Evolutionary conservation across 495 filamentous ascomycete genomes (phyloP).

Genomic region (Xylona heveae): DNA sequence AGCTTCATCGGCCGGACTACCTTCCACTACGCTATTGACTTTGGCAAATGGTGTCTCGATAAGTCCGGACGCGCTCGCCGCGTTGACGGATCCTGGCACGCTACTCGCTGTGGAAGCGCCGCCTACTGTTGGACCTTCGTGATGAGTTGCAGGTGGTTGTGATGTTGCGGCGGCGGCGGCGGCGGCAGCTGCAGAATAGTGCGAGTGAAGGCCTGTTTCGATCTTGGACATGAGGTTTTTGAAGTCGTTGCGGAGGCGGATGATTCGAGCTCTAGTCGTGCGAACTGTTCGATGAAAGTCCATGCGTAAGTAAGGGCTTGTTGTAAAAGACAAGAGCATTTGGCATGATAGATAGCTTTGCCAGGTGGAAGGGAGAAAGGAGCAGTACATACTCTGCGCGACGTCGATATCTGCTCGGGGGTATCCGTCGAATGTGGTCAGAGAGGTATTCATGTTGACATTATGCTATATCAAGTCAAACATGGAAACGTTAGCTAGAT

Average conservation of each 20-base stretch:
- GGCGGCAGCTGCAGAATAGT: conserved; percentile 33
- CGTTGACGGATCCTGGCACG: conserved; percentile 8
- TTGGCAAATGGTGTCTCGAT: conserved; percentile 65
- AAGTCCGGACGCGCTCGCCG: conserved; percentile 17
- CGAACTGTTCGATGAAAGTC: conserved; percentile 50
- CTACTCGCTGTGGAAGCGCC: neutral
- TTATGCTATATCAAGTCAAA: conserved; percentile 40
- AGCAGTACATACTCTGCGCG: conserved; percentile 50
- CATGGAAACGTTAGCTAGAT: conserved; percentile 5
- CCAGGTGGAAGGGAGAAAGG: neutral
- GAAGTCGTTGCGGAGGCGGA: conserved; percentile 78
- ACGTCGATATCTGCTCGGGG: conserved; percentile 88
- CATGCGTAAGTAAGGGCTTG: conserved; percentile 5
- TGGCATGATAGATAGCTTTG: neutral
- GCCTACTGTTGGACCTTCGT: conserved; percentile 2
- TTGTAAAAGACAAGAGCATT: conserved; percentile 1
- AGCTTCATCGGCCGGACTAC: conserved; percentile 66
- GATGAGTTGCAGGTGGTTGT: conserved; percentile 4
- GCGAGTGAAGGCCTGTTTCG: conserved; percentile 64
- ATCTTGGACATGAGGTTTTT: conserved; percentile 68
- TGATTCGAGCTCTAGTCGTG: conserved; percentile 74
- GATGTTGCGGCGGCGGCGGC: conserved; percentile 4
- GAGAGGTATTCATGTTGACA: conserved; percentile 74
- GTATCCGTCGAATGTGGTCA: conserved; percentile 84
- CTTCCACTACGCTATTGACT: conserved; percentile 60